Evolutionary conservation across 805 yeast genomes (phyloP), one percentile per base, ranked within the genome.

Genomic region (Suhomyces vadensis): DNA sequence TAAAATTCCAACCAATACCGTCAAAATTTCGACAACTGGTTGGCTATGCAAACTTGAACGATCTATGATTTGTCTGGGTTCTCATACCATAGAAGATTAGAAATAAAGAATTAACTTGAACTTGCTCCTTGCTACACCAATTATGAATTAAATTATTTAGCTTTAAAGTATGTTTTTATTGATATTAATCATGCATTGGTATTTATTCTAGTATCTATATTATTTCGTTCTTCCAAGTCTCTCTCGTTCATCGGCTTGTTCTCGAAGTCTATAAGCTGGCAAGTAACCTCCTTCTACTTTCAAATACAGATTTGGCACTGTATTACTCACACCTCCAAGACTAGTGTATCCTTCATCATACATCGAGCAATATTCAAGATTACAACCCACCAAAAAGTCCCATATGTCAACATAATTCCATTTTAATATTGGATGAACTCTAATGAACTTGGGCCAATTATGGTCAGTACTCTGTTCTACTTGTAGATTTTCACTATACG

Each of bases 311-410:
- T 94, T 94, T 25, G 78, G 81, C 2, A 75, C 55, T 0, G 99
- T 92, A 35, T 81, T 77, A 43, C 77, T 67, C 1, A 81, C 67
- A 0, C 96, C 94, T 2, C 99, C 99, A 14, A 94, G 64, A 1
- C 96, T 87, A 1, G 99, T 91, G 57, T 85, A 94, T 0, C 99
- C 99, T 27, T 53, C 44, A 52, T 86, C 95, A 57, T 94, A 94
- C 44, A 94, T 66, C 2, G 59, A 54, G 60, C 98, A 92, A 60
- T 92, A 90, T 2, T 75, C 74, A 33, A 84, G 74, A n/a, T 74
- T 58, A 16, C 80, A 68, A 17, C 67, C 76, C 16, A 81, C 64
- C 39, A 92, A 64, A 57, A 92, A 91, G 51, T 80, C 79, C 99
- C 99, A 94, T 2, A 94, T 74, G 45, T 90, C 87, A 16, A 77